Base-by-base conservation (phyloP, 2,329 filamentous ascomycete species). In the Penicillium sp. region DNA sequence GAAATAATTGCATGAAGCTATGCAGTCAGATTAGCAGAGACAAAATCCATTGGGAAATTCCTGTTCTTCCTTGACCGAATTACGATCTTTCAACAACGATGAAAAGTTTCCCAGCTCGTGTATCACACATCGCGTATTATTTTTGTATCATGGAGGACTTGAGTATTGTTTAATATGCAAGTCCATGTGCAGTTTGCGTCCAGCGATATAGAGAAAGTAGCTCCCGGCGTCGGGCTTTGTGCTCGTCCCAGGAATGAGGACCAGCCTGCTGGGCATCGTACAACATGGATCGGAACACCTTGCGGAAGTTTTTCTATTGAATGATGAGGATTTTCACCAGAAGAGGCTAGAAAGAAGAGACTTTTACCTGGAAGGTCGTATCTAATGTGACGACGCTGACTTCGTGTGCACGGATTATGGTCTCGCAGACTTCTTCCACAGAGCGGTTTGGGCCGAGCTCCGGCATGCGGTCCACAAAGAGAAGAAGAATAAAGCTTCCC, bases 181-280 rank as follows among this genome's bases (percentile, higher is more conserved):
- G 52, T 6, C 39, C 55, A 34, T 58, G 49, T 13, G 52, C 49
- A 12, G 50, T 45, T 1, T 52, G 52, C 21, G 74, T 81, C 80
- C 80, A 82, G 37, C 79, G 73, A 57, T 83, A 83, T 37, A 82
- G 63, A 5, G 79, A 80, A n/a, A 83, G 65, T 8, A 77, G 68
- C 51, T 80, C 79, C 49, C 78, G 70, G 10, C 79, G 70, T 59
- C 72, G 71, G 51, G 70, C 79, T 68, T 71, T 68, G 40, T 75
- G 73, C 59, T 79, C 76, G 41, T 76, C 74, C 61, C 70, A 70
- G 18, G 75, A 70, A 12, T 70, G 69, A 34, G 68, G 68, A 12
- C 72, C 71, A 8, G 68, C 65, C 10, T 75, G 73, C n/a, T 74
- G 72, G 2, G 77, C 77, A 52, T 75, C 74, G 42, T 78, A 77